These are phyloP conservation scores for Conticribra weissflogii DNA, from an alignment of 108 stramenopile species.

Conservation along the genomic window DNA sequence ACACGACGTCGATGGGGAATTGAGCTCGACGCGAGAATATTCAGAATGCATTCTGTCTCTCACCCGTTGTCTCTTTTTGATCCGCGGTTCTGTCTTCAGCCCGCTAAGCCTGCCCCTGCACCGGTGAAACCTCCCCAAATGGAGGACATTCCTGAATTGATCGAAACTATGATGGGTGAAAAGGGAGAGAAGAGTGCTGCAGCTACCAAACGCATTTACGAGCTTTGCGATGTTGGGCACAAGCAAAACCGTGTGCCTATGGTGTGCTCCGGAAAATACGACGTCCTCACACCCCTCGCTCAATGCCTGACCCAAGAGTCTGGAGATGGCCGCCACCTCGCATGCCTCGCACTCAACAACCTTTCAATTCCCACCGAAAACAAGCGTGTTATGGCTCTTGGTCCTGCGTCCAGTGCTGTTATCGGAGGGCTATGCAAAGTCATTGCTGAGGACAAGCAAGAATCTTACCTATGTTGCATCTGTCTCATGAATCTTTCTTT, in stretches of 20 bases:
- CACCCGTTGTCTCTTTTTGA: not conserved
- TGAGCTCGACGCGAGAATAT: too few relatives aligned
- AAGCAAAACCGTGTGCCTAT: constrained; percentile 94
- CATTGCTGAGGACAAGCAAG: constrained; percentile 91
- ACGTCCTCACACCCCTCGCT: constrained; percentile 87
- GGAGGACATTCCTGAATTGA: constrained; percentile 89
- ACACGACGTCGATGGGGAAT: too few relatives aligned
- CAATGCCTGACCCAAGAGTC: constrained; percentile 87
- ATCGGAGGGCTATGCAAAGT: constrained; percentile 91
- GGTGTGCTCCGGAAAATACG: constrained; percentile 91
- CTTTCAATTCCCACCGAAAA: constrained; percentile 93
- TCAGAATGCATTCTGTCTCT: too few relatives aligned
- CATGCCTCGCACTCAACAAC: constrained; percentile 90
- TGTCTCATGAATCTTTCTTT: constrained; percentile 94
- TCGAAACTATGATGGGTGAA: constrained; percentile 83
- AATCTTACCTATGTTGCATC: constrained; percentile 94
- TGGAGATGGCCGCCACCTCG: constrained; percentile 90
- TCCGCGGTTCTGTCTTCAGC: not conserved
- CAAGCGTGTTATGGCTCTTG: constrained; percentile 92
- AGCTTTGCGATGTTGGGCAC: constrained; percentile 91
- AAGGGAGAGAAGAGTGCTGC: constrained; percentile 88
- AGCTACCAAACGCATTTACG: constrained; percentile 91
- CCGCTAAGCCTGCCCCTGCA: constrained; percentile 13
- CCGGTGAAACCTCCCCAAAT: constrained; percentile 81
- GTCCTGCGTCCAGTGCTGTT: constrained; percentile 81